Base-by-base conservation (phyloP, 108 stramenopile species). In the Cyclostephanos tholiformis region DNA sequence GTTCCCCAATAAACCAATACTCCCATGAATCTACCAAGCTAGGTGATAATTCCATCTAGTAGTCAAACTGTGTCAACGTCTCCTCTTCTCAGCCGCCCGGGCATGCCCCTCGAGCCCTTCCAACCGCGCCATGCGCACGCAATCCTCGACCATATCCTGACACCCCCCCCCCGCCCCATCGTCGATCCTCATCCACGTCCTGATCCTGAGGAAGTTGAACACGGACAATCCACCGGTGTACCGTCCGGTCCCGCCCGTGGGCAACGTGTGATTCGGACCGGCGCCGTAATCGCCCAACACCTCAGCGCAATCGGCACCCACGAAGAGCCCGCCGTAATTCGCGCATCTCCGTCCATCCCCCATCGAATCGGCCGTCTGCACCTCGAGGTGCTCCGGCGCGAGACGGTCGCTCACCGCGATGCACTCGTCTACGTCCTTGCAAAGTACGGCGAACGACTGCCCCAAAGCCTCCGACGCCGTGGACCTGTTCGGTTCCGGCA, bases 231-330 rank as follows among this genome's bases (percentile, higher is more conserved):
- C 99, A 10, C 99, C 99, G 2, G 99, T 99, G 86, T 98, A 98
- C 30, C 92, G 80, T 6, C 96, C 97, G 4, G 99, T 98, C 60
- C 98, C 98, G 29, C 97, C 95, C 0, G 99, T 99, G 44, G 99
- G 99, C 38, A 99, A 79, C 10, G 98, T 98, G 82, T 99, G 99
- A 86, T 99, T 99, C 8, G 99, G 99, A 29, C 99, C 99, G 11
- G 97, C 97, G 26, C 98, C 99, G 71, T 99, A 99, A 83, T 99
- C 99, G 52, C 99, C 99, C 48, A 99, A 71, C 8, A 99, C 99
- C 85, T 99, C 99, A 16, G 99, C 98, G 2, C 97, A 94, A 67
- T 95, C 79, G 20, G 83, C 75, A 9, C 99, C 99, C 61, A 99
- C 85, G 72, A 99, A 99, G 55, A 98, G 77, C 8, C 97, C 98